Base-by-base conservation (phyloP, 2,329 filamentous ascomycete genomes). In the Septoria linicola region DNA sequence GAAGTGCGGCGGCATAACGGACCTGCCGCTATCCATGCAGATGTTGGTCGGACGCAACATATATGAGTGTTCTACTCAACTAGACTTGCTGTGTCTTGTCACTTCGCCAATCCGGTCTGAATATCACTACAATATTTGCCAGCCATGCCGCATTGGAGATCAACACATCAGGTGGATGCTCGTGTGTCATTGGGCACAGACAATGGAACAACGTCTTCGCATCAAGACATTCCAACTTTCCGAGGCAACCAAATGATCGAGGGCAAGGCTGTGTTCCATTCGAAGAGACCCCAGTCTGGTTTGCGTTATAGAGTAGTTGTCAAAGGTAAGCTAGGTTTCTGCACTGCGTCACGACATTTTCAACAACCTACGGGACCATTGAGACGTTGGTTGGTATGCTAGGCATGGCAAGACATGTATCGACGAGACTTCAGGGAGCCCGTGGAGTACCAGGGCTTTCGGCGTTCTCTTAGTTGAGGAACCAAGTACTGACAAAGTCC, bases 231-330 rank as follows among this genome's bases (percentile, higher is more conserved):
- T 8, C 50, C 41, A 5, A 43, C 43, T 2, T 56, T 46, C 27
- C 23, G 39, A 14, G 54, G 54, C 30, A 27, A 27, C 20, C 45
- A 53, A 8, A 32, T 42, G 8, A 53, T 56, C 17, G 39, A 32
- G 7, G 54, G 54, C 39, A 19, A 30, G n/a, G 54, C 54, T n/a
- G 39, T 36, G 8, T 56, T 50, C 23, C 42, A 13, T 10, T 41
- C 46, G 25, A 50, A 51, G 41, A 53, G 53, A 32, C 30, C 44
- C n/a, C 37, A 53, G 8, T 37, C 46, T 25, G 46, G 45, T 16
- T 31, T 53, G 17, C 50, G 47, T 4, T 56, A 53, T 27, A 42
- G 20, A 14, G 42, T 56, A 5, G 21, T 53, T 17, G 41, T 53
- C 37, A 50, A 51, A 36, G 54, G 52, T 47, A 13, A 41, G 36